These are phyloP conservation scores for Phoma sp. DNA, from an alignment of 2,329 filamentous ascomycete genomes.

Conservation along the genomic window DNA sequence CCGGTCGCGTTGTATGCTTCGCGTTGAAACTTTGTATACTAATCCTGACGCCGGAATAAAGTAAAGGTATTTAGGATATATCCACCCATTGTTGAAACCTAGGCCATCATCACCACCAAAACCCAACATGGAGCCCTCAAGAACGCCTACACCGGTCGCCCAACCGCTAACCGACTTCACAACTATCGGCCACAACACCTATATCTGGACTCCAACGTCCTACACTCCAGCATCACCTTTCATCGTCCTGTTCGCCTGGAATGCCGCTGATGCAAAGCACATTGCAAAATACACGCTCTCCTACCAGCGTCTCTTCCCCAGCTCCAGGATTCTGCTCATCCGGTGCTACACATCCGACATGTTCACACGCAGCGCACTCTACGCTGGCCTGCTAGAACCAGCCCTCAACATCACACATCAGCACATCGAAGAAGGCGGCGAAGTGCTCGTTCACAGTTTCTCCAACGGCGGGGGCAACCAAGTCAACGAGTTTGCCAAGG, in stretches of 20 bases:
- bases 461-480: slow-evolving; percentile 49
- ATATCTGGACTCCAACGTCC: slow-evolving; percentile 32
- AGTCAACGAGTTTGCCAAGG: slow-evolving; percentile 41
- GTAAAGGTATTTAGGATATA: no score
- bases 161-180: slow-evolving; percentile 42
- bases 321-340: slow-evolving; percentile 41
- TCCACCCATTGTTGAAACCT: no score
- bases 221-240: slow-evolving; percentile 27
- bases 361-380: slow-evolving; percentile 31
- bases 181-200: slow-evolving; percentile 45
- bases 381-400: slow-evolving; percentile 29
- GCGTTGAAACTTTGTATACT: neutral
- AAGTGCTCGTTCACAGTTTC: slow-evolving; percentile 45
- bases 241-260: slow-evolving; percentile 46
- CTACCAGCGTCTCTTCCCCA: slow-evolving; percentile 43
- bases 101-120: no score
- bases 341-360: slow-evolving; percentile 41
- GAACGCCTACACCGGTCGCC: slow-evolving; percentile 8
- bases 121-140: slow-evolving; percentile 18
- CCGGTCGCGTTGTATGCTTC: neutral
- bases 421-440: slow-evolving; percentile 30
- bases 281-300: slow-evolving; percentile 47
- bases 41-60: no score
- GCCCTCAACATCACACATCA: slow-evolving; percentile 36
- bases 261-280: slow-evolving; percentile 44